Percentiles rank a stretch among this genome's conserved stretches.
These are phyloP conservation scores for Plantago rigida DNA, from an alignment of 305 asterid genomes.

Conservation along the genomic window DNA sequence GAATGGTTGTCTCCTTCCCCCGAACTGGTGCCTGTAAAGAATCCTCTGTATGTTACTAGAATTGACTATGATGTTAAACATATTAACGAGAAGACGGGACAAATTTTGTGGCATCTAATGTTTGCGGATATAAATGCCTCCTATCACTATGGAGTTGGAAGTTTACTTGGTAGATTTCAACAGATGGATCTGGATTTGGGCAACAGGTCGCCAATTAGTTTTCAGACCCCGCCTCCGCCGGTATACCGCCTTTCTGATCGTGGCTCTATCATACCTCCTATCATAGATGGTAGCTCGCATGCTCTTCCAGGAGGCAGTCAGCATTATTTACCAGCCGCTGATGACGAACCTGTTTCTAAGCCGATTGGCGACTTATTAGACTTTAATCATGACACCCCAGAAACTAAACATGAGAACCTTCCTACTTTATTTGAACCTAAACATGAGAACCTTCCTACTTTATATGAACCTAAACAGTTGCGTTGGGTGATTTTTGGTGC, in stretches of 20 bases:
- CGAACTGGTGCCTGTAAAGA: constrained; percentile 33
- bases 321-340: constrained; percentile 47
- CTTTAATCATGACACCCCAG: constrained; percentile 26
- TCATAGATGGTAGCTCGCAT: constrained; percentile 31
- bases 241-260: constrained; percentile 59
- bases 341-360: constrained; percentile 20
- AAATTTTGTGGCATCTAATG: constrained; percentile 67
- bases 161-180: constrained; percentile 34
- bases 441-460: constrained; percentile 32
- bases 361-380: constrained; percentile 28
- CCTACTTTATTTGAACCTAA: constrained; percentile 31
- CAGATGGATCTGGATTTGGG: constrained; percentile 25
- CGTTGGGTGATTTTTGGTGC: constrained; percentile 24
- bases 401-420: constrained; percentile 37
- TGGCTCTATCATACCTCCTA: constrained; percentile 45
- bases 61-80: constrained; percentile 65
- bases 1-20: constrained; percentile 38
- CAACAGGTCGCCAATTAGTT: constrained; percentile 34
- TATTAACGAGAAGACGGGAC: constrained; percentile 53
- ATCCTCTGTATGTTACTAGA: constrained; percentile 67
- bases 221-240: constrained; percentile 44
- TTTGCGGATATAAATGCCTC: constrained; percentile 79
- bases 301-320: constrained; percentile 42
- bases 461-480: not conserved
- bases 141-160: constrained; percentile 48